Evolutionary conservation across 345 rosid genomes (phyloP).

Genomic region (Murraya koenigii): DNA sequence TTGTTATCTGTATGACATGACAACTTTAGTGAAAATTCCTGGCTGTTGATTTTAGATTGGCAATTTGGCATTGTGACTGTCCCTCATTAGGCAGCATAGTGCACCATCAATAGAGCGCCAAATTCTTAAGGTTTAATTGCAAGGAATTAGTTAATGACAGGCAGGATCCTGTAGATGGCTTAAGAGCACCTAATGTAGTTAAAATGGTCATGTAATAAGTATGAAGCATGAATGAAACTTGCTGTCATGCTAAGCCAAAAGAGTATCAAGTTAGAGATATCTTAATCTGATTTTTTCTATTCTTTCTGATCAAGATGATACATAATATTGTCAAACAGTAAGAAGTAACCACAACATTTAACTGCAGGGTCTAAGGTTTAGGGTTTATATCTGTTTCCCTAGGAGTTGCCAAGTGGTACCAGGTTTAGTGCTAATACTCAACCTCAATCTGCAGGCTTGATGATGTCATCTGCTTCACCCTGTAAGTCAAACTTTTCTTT

Average conservation of each 20-base stretch:
- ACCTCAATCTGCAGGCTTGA: slow-evolving; percentile 49
- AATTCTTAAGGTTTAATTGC: background rate
- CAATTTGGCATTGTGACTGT: background rate
- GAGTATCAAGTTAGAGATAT: slow-evolving; percentile 11
- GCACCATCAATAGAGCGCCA: background rate
- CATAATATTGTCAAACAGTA: slow-evolving; percentile 23
- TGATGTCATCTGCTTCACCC: slow-evolving; percentile 46
- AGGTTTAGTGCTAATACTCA: slow-evolving; percentile 47
- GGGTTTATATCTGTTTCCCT: slow-evolving; percentile 40
- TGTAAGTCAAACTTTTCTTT: slow-evolving; percentile 46
- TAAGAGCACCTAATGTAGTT: background rate
- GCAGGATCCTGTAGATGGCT: slow-evolving; percentile 7
- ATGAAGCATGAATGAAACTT: slow-evolving; percentile 16
- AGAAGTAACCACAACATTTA: slow-evolving; percentile 33
- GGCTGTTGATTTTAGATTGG: background rate
- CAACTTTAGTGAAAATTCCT: background rate
- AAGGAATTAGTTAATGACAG: background rate
- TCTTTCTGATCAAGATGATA: slow-evolving; percentile 28
- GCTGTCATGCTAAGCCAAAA: slow-evolving; percentile 7
- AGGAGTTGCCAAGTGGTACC: slow-evolving; percentile 51
- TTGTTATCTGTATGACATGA: background rate
- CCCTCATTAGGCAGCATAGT: background rate
- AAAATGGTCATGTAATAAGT: slow-evolving; percentile 4
- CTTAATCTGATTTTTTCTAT: slow-evolving; percentile 13
- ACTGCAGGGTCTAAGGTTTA: slow-evolving; percentile 54